A percentile compares a stretch with the other conserved stretches of the same genome.
phyloP scores from a whole-genome alignment of 805 yeast species.

The Ogataea dorogensis region DNA sequence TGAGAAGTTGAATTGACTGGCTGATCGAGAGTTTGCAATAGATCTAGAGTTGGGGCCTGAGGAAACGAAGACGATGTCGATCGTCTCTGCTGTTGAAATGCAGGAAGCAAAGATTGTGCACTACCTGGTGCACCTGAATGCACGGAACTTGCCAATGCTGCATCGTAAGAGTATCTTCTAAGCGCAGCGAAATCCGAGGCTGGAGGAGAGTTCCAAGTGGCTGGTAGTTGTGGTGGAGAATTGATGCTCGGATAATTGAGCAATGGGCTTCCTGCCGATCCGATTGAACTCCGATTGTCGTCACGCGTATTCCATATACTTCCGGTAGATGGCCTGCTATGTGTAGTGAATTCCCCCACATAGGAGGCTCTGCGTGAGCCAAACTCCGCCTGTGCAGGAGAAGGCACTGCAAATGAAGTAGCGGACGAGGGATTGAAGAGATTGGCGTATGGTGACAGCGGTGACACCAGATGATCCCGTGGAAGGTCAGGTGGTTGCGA shows the following conservation, averaged over 20 bases:
- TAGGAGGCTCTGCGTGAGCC: conserved; percentile 24
- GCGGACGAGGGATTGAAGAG: conserved; percentile 16
- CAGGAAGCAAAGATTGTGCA: conserved; percentile 12
- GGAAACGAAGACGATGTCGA: conserved; percentile 18
- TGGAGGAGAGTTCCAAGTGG: conserved; percentile 27
- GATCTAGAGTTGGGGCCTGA: conserved; percentile 25
- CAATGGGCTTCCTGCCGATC: conserved; percentile 28
- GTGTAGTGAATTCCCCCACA: conserved; percentile 22
- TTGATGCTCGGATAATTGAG: conserved; percentile 15
- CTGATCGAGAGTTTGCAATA: conserved; percentile 25
- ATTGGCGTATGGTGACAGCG: conserved; percentile 20
- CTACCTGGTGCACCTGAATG: conserved; percentile 9
- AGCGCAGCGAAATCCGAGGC: conserved; percentile 24
- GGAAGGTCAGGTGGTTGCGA: conserved; percentile 13
- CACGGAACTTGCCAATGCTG: conserved; percentile 17
- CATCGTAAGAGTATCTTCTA: conserved; percentile 29
- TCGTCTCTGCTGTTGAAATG: conserved; percentile 14
- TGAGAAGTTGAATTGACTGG: conserved; percentile 10
- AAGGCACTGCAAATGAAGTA: conserved; percentile 4
- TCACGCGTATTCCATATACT: conserved; percentile 20
- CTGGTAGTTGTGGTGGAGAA: conserved; percentile 19
- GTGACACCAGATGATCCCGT: conserved; percentile 17
- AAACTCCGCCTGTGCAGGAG: conserved; percentile 9
- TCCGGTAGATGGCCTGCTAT: conserved; percentile 20
- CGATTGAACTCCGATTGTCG: conserved; percentile 25